Evolutionary conservation across 2,329 filamentous ascomycete species (phyloP).

Genomic region (Trichophyton schoenleinii): DNA sequence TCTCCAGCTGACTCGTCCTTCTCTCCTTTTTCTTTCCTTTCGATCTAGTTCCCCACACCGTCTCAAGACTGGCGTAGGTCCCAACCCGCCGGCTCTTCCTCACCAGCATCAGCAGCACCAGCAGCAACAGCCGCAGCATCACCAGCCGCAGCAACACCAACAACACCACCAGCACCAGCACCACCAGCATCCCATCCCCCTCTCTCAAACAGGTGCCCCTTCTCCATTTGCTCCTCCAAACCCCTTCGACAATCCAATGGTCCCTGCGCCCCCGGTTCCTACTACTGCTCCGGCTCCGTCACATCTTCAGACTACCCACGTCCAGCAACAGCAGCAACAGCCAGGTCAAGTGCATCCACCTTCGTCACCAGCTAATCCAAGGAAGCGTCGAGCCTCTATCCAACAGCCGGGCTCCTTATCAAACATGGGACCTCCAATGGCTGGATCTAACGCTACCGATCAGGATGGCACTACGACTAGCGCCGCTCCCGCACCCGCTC

Average conservation of each 20-base stretch:
- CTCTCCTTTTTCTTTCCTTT: slow-evolving; percentile 8
- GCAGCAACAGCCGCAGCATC: not conserved
- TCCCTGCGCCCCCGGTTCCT: slow-evolving; percentile 17
- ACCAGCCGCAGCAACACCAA: not conserved
- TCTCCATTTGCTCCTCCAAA: slow-evolving; percentile 22
- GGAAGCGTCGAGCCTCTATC: slow-evolving; percentile 34
- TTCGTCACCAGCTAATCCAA: slow-evolving; percentile 26
- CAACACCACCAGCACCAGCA: not conserved
- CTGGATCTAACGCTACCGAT: slow-evolving; percentile 19
- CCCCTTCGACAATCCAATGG: slow-evolving; percentile 29
- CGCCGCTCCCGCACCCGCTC: slow-evolving; percentile 31
- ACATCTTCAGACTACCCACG: slow-evolving; percentile 4
- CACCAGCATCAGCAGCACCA: not conserved
- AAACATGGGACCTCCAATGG: slow-evolving; percentile 24
- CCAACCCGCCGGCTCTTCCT: slow-evolving; percentile 25
- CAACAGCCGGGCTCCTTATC: slow-evolving; percentile 24
- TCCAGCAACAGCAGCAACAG: slow-evolving; percentile 19
- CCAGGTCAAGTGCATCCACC: slow-evolving; percentile 12
- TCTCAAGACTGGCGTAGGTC: slow-evolving; percentile 28
- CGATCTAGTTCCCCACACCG: slow-evolving; percentile 29
- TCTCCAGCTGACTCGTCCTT: slow-evolving; percentile 4
- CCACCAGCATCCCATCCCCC: slow-evolving; percentile 12
- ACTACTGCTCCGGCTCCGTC: slow-evolving; percentile 15
- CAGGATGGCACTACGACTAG: slow-evolving; percentile 23
- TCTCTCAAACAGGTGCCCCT: slow-evolving; percentile 27